Evolutionary conservation across 768 basidiomycete species (phyloP), one percentile per base, ranked within the genome.

Genomic region (Antrodiella citrinella): DNA sequence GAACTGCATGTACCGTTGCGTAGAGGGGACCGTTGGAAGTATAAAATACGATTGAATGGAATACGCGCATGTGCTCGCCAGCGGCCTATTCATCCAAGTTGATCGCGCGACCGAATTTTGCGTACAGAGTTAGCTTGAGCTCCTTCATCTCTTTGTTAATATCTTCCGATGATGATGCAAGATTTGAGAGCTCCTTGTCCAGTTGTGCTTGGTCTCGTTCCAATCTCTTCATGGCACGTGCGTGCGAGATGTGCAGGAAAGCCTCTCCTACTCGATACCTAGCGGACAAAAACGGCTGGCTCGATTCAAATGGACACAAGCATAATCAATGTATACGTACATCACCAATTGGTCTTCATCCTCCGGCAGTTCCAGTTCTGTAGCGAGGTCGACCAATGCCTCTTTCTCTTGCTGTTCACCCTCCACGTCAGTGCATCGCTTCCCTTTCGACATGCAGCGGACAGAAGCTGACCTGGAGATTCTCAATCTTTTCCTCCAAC

Each of bases 331-430:
- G 26, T 13, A 35, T 30, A 65, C 86, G 50, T 57, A 92, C 88
- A 92, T 61, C 3, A 96, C 81, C 0, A 73, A 72, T 50, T 88
- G 77, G 51, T 89, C 85, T 58, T 94, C 91, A 54, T 95, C 91
- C n/a, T n/a, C n/a, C 1, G 84, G 81, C 9, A 97, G 79, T 62
- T 95, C 92, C 20, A 97, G 77, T 60, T 96, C 94, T 42, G 78
- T 86, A 1, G 81, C 69, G 24, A 96, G 76, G 64, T 97, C 94
- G 52, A 95, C 91, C 12, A 95, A 78, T 2, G 91, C 86, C 59
- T 96, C 94, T 68, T 94, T 94, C 69, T 95, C 92, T 77, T 88
- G 83, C 92, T 97, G 61, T 12, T 51, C n/a, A n/a, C n/a, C n/a
- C n/a, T n/a, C n/a, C n/a, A 25, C 13, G 42, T 43, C 45, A 51